These are phyloP conservation scores for Agrostemma githago DNA, from an alignment of 148 eudicot genomes.

Conservation along the genomic window DNA sequence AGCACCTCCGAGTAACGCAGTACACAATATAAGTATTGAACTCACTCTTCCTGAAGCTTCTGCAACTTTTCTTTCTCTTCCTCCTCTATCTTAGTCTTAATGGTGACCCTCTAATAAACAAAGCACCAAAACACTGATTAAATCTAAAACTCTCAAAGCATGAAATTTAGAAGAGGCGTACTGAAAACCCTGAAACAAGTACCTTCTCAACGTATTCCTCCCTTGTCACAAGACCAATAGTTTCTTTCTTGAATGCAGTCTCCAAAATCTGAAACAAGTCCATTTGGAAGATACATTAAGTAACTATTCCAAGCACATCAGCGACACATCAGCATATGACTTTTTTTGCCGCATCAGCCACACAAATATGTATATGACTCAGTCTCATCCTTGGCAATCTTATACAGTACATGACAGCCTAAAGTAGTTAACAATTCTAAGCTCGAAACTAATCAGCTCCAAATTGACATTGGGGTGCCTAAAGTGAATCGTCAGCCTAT, in stretches of 20 bases:
- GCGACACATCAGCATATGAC: background rate
- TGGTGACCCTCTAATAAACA: conserved; percentile 68
- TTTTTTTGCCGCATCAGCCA: background rate
- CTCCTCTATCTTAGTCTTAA: conserved; percentile 83
- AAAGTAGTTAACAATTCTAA: background rate
- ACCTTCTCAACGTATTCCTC: conserved; percentile 98
- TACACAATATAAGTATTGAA: background rate
- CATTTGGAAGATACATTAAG: background rate
- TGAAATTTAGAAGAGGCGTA: background rate
- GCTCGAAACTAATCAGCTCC: background rate
- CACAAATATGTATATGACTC: background rate
- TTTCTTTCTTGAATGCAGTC: conserved; percentile 99
- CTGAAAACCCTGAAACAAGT: background rate
- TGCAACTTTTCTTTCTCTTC: conserved; percentile 96
- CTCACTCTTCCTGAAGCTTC: conserved; percentile 92
- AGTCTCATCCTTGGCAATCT: background rate
- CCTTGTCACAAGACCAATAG: conserved; percentile 86
- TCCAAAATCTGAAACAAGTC: conserved; percentile 60
- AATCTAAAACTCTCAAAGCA: background rate
- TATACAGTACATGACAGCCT: no score
- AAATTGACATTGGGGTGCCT: background rate
- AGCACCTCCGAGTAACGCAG: background rate
- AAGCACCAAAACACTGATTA: background rate
- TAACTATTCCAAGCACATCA: background rate
- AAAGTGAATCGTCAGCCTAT: background rate